Evolutionary conservation across 2,329 filamentous ascomycete species (phyloP), one percentile per base, ranked within the genome.

Genomic region (Alternaria dauci): DNA sequence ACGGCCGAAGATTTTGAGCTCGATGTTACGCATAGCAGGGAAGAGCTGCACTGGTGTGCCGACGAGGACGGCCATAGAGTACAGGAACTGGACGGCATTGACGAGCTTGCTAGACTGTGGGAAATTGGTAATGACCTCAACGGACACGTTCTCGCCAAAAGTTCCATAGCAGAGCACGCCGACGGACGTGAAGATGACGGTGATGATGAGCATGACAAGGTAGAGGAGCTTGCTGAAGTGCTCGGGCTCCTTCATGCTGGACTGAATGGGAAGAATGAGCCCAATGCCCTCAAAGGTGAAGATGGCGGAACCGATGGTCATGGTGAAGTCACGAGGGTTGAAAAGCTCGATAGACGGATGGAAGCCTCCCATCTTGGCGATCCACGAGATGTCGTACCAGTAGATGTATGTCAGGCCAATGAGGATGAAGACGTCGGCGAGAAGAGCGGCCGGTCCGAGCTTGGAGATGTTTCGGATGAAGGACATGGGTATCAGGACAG

Each of bases 281-380:
- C 90, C 90, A 47, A 93, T 92, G 48, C 90, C 90, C 74, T 93
- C 90, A 68, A 92, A 93, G 0, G 90, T 92, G 79, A 92, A 93
- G 71, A 93, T 92, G 38, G 89, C 87, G 2, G 89, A 87, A 53
- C 90, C 90, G 48, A 93, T 85, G 26, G 89, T 92, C 55, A 92
- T 81, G 0, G 90, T 89, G 73, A 89, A 92, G 57, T 86, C 83
- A 26, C 82, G 80, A 0, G 90, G 87, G 76, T 92, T 92, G 83
- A 92, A 92, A 14, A 91, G 81, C 52, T 82, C 80, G n/a, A 92
- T 88, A 0, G 84, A 86, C 1, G 84, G 80, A 62, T 87, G 83
- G 54, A 89, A 81, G 55, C 89, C 89, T 20, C 83, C 75, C 69
- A 72, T 76, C 5, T 77, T 73, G 1, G 84, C 81, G 16, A 93